Conservation (phyloP, 2,329 filamentous ascomycete genomes). For the Neophaeococcomyces aloes region DNA sequence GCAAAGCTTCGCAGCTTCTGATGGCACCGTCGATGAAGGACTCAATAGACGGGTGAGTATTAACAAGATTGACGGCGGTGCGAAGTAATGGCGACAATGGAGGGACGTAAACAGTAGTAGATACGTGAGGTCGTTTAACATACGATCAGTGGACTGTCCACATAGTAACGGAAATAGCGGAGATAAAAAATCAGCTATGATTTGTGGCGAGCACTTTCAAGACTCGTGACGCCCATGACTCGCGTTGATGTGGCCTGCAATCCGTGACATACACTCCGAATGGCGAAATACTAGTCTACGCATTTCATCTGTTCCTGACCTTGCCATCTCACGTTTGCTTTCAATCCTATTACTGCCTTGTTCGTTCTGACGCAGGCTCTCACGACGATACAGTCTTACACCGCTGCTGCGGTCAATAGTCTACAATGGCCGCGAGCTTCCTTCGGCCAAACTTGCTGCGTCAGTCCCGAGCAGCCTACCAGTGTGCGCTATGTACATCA, state of each 20-base stretch:
- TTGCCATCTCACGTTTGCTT: not conserved
- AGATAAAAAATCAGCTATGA: no score
- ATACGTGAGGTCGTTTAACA: no score
- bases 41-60: no score
- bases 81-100: no score
- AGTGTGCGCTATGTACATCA: slow-evolving; percentile 39
- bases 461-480: slow-evolving; percentile 44
- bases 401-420: slow-evolving; percentile 4
- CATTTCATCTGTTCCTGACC: not conserved
- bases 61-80: no score
- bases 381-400: not conserved
- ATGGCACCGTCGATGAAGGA: no score
- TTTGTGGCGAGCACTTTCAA: not conserved
- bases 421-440: slow-evolving; percentile 19
- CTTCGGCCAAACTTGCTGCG: slow-evolving; percentile 20
- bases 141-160: no score
- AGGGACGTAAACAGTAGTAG: no score
- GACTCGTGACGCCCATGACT: slow-evolving; percentile 6
- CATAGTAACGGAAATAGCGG: no score
- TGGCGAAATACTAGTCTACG: no score
- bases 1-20: no score
- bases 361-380: not conserved
- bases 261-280: not conserved
- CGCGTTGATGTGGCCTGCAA: not conserved
- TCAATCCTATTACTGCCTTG: not conserved